phyloP scores from a whole-genome alignment of 1,284 basidiomycete genomes.

The Naganishia sp. region DNA sequence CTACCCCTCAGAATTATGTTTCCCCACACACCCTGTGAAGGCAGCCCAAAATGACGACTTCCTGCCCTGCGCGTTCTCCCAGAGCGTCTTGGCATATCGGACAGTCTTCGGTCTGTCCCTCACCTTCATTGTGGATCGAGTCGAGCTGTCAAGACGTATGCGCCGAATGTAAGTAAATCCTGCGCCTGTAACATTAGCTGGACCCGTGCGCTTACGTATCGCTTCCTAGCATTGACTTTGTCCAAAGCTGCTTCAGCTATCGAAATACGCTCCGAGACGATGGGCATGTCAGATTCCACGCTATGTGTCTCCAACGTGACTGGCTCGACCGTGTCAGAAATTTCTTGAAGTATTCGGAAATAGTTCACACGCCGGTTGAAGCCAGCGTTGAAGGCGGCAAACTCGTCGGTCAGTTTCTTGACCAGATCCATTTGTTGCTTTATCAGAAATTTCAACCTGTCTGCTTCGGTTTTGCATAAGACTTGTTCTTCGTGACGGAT shows the following conservation, averaged over 20 bases:
- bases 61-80: conserved; percentile 10
- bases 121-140: conserved; percentile 15
- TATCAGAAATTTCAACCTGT: conserved; percentile 6
- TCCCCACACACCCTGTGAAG: conserved; percentile 9
- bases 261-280: neutral
- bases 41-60: conserved; percentile 17
- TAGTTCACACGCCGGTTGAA: conserved; percentile 50
- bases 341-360: conserved; percentile 50
- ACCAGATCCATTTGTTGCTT: conserved; percentile 36
- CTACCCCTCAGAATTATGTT: no score
- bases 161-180: neutral
- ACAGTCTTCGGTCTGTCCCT: conserved; percentile 21
- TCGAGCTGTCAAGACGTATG: neutral
- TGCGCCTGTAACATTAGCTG: neutral
- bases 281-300: conserved; percentile 19
- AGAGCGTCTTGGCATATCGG: conserved; percentile 19
- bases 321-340: conserved; percentile 46
- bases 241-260: conserved; percentile 11
- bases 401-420: conserved; percentile 48
- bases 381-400: conserved; percentile 45
- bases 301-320: conserved; percentile 2
- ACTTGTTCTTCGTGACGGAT: conserved; percentile 2
- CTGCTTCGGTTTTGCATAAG: conserved; percentile 12
- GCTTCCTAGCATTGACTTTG: conserved; percentile 14
- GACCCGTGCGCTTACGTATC: conserved; percentile 3